Evolutionary conservation across 352 stramenopile genomes (phyloP), one percentile per base, ranked within the genome.

Genomic region (Peronospora farinosa): DNA sequence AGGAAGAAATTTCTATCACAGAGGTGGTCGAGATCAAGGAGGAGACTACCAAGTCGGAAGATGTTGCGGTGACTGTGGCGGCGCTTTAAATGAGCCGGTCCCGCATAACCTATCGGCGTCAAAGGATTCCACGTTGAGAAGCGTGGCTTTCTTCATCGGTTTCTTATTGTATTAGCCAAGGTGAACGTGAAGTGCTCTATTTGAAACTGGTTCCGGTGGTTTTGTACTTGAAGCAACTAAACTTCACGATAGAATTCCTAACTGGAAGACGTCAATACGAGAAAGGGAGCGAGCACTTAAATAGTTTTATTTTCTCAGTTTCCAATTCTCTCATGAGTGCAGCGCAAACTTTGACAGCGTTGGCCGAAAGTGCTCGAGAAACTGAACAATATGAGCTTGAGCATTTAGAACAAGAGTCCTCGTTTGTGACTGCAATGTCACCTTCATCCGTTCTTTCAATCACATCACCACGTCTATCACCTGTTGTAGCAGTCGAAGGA

Each of bases 151-250:
- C 23, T 7, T 27, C 6, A 27, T 27, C 43, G 63, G 43, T 51
- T 59, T 59, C 66, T 59, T 69, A 65, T 65, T 59, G 42, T 58
- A 62, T 57, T 64, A 40, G 54, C 59, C 58, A 59, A 50, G 4
- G 23, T 21, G 19, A 21, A 21, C 19, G 19, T 21, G 19, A 21
- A 21, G 19, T 27, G 23, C 23, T 32, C 7, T 3, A 57, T 41
- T 57, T 63, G 46, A 32, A 57, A 63, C 42, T 50, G 49, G 41
- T 45, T 50, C 36, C 23, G 40, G 46, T 51, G 51, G 27, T 60
- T 44, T 6, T 47, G 17, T 13, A 28, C 15, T 27, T 27, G 23
- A 27, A 27, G 23, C 23, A 27, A 27, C 23, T 7, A 33, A 33
- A 33, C 8, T 13, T 33, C 30, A 33, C 30, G 30, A 33, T 33